Evolutionary conservation across 169 alveolate species (phyloP).

Genomic region (Babesia caballi): DNA sequence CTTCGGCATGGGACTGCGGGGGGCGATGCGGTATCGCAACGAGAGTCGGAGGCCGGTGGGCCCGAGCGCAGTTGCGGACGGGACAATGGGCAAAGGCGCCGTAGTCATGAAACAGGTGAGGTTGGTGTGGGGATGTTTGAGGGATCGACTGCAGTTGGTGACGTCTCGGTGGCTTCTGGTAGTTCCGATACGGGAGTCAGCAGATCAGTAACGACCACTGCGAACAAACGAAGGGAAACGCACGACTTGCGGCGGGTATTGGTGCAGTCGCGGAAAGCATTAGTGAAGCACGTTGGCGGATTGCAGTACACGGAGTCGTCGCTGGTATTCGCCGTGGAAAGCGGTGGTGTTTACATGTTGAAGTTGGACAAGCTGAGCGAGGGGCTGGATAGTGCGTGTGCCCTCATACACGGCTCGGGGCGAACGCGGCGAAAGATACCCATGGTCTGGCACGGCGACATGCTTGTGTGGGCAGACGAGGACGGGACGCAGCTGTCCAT

Average conservation of each 20-base stretch:
- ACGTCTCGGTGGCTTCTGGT: no score
- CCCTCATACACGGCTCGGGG: not conserved
- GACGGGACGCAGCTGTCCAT: slow-evolving; percentile 11
- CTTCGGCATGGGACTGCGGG: not conserved
- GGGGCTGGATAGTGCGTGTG: slow-evolving; percentile 6
- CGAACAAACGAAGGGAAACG: slow-evolving; percentile 10
- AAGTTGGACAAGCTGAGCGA: not conserved
- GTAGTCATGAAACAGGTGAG: not conserved
- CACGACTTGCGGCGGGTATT: slow-evolving; percentile 1
- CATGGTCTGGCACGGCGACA: slow-evolving; percentile 8
- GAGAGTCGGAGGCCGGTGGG: no score
- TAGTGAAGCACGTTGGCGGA: not conserved
- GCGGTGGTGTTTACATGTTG: not conserved
- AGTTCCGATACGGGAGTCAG: no score
- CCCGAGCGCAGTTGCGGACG: not conserved
- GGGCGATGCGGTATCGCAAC: no score
- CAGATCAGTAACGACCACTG: slow-evolving; percentile 19
- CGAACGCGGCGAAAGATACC: not conserved
- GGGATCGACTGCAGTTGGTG: not conserved
- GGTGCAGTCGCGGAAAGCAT: not conserved
- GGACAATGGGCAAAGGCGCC: not conserved
- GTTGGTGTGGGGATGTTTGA: not conserved
- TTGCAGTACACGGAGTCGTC: not conserved
- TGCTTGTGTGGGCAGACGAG: slow-evolving; percentile 11
- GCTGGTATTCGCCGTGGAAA: not conserved